Base-by-base conservation (phyloP, 164 flowering plant genomes). In the Liriodendron chinense region DNA sequence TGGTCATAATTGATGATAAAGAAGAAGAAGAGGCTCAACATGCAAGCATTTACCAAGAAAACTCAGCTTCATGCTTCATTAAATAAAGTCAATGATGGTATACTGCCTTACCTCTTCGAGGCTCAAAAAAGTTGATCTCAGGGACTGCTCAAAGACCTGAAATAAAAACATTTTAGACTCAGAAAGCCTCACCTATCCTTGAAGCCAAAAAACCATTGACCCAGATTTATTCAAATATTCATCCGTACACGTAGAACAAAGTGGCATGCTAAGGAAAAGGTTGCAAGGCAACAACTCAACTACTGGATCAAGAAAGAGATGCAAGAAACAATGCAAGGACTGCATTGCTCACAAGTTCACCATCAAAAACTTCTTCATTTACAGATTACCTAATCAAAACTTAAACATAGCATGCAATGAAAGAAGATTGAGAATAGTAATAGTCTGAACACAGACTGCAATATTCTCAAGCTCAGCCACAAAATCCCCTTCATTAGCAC, bases 111-210 rank as follows among this genome's bases (percentile, higher is more conserved):
- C 98, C 97, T 93, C 97, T 28, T 89, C 92, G 62, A 84, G 62
- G 72, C 86, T 86, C 71, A 95, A 82, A 82, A 96, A 92, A 18
- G 90, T 73, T 84, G 94, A 92, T 53, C 70, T 87, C 81, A 92
- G 72, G 21, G 98, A 87, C 82, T 83, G 88, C 84, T 89, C 94
- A 84, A 88, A 94, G 14, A 92, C 97, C 98, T 96, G 90, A 80
- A 86, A 83, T 50, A 71, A 68, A 50, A 67, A 66, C 9, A 48
- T 25, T n/a, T 25, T 25, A 26, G 20, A 25, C 73, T 23, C 22
- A 71, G 61, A 7, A 71, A 14, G 57, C n/a, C 48, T 47, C 47
- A 43, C 56, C 43, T 63, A 43, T 69, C 22, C 10, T n/a, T 20
- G 50, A 53, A 16, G 16, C 18, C 59, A 53, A 53, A 53, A 53